Base-by-base conservation (phyloP, 2,329 filamentous ascomycete genomes). In the Fusarium oligoseptatum region DNA sequence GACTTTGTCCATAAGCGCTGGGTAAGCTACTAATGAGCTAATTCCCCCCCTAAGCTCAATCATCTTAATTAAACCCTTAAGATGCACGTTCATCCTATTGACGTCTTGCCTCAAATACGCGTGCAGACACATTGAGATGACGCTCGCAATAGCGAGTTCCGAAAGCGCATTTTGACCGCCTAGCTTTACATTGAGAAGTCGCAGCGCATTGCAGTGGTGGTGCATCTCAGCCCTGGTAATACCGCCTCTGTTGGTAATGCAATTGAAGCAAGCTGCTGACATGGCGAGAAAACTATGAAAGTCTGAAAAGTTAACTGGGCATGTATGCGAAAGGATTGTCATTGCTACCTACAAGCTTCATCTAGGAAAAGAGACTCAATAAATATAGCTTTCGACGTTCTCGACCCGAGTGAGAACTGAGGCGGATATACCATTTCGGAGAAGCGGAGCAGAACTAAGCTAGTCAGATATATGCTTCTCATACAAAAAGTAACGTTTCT, bases 251-350 rank as follows among this genome's bases (percentile, higher is more conserved):
- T 29, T 29, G 36, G 56, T 41, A 41, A 60, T 36, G 22, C 24
- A 60, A 5, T 41, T 36, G 37, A 60, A 32, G 36, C 56, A 41
- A 29, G 34, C 56, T 29, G 36, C 56, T 24, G 56, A 37, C 56
- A 60, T 60, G 36, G 56, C 56, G 20, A 60, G 56, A n/a, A 60
- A 60, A 3, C 36, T 60, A 22, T 60, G 56, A 32, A 60, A 60
- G 36, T 60, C 56, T 58, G 34, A 4, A 45, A 45, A 14, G 22
- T 45, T 45, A 45, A 45, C 3, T 0, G 20, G 43, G 10, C 4
- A 24, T 24, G 20, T 4, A 45, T 45, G 43, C 12, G 7, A 45
- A 45, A 11, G 3, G 5, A 45, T 24, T 24, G 12, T 14, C 4
- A 17, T n/a, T 39, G n/a, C 36, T 39, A 39, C 56, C 24, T 27